These are phyloP conservation scores for Epichloe aotearoae DNA, from an alignment of 2,329 filamentous ascomycete species.

Conservation along the genomic window DNA sequence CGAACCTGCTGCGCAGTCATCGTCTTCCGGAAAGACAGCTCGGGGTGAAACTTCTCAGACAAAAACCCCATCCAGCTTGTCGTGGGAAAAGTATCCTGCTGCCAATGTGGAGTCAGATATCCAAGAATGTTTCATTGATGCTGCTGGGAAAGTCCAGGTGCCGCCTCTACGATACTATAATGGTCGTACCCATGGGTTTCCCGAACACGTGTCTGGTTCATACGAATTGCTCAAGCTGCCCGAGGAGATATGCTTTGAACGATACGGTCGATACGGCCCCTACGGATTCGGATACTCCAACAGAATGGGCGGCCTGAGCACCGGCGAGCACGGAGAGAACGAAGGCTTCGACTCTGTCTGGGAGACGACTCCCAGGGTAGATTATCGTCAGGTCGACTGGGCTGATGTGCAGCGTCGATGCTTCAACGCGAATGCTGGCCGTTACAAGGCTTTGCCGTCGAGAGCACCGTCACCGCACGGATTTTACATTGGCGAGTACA, in stretches of 20 bases:
- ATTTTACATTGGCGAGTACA: slow-evolving; percentile 29
- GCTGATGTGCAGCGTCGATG: slow-evolving; percentile 65
- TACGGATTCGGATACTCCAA: slow-evolving; percentile 83
- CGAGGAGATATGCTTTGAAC: slow-evolving; percentile 84
- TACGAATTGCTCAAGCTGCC: slow-evolving; percentile 67
- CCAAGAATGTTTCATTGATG: slow-evolving; percentile 68
- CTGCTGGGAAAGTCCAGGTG: slow-evolving; percentile 47
- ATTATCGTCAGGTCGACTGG: slow-evolving; percentile 70
- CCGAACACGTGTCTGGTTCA: slow-evolving; percentile 73
- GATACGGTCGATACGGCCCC: slow-evolving; percentile 74
- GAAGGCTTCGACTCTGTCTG: slow-evolving; percentile 73
- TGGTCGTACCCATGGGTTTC: slow-evolving; percentile 73
- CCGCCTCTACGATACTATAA: slow-evolving; percentile 62
- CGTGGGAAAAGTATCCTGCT: slow-evolving; percentile 22
- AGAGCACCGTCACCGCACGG: slow-evolving; percentile 31
- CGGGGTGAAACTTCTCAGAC: slow-evolving; percentile 6
- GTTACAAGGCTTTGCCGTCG: slow-evolving; percentile 43
- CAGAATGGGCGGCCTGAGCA: slow-evolving; percentile 65
- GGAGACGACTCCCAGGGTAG: slow-evolving; percentile 56
- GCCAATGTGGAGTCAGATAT: slow-evolving; percentile 35
- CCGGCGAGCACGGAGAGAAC: slow-evolving; percentile 72
- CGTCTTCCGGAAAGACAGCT: slow-evolving; percentile 8
- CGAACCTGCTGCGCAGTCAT: slow-evolving; percentile 27
- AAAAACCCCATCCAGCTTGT: slow-evolving; percentile 12
- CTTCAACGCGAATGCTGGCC: slow-evolving; percentile 52